Evolutionary conservation across 768 basidiomycete species (phyloP).

Genomic region (Termitomyces titanicus): DNA sequence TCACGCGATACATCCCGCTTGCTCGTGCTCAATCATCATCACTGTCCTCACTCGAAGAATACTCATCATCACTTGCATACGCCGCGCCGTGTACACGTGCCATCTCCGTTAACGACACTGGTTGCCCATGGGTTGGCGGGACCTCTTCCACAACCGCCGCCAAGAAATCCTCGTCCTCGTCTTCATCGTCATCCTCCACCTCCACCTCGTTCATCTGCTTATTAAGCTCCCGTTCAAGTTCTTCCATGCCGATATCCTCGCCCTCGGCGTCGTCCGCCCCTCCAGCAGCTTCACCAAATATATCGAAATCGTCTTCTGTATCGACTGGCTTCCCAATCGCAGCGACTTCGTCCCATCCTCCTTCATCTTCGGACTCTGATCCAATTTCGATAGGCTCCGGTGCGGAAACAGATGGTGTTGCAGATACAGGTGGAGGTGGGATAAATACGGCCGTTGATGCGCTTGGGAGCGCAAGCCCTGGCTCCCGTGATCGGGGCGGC

Average conservation of each 20-base stretch:
- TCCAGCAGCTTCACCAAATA: constrained; percentile 21
- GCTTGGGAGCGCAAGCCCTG: constrained; percentile 36
- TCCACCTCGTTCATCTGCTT: constrained; percentile 38
- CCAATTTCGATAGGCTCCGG: constrained; percentile 9
- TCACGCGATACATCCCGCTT: background rate
- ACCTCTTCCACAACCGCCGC: constrained; percentile 31
- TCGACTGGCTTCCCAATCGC: constrained; percentile 14
- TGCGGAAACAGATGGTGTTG: background rate
- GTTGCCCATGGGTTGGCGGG: constrained; percentile 9
- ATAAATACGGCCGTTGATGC: constrained; percentile 22
- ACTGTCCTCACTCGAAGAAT: constrained; percentile 51
- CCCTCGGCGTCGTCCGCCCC: constrained; percentile 24
- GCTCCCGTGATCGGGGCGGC: constrained; percentile 19
- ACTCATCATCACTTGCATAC: constrained; percentile 39
- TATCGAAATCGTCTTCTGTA: constrained; percentile 26
- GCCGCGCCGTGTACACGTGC: constrained; percentile 23
- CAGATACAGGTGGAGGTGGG: constrained; percentile 23
- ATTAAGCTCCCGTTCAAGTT: constrained; percentile 36
- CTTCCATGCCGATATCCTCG: constrained; percentile 36
- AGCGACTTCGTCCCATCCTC: constrained; percentile 51
- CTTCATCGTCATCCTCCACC: constrained; percentile 47
- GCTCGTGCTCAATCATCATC: constrained; percentile 44
- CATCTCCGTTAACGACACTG: constrained; percentile 16
- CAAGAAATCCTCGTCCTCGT: constrained; percentile 55
- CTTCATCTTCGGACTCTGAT: constrained; percentile 38